Conservation (phyloP, 208 protist species). For the Crithidia acanthocephali region DNA sequence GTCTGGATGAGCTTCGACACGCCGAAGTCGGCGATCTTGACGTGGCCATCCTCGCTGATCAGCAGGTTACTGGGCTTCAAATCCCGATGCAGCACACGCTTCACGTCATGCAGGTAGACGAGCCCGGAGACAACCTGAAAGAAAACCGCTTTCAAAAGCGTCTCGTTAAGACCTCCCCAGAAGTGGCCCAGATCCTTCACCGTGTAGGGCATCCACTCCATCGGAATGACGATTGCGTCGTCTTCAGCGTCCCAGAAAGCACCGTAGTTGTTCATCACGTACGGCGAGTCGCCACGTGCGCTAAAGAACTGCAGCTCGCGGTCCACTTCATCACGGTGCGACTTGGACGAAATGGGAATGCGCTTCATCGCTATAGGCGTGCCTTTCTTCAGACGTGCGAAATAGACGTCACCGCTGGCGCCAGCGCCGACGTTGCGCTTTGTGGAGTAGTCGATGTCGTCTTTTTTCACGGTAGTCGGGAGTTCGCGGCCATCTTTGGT, state of each 20-base stretch:
- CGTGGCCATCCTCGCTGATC: conserved; percentile 89
- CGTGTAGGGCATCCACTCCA: conserved; percentile 93
- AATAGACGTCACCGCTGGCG: conserved; percentile 79
- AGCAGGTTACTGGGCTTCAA: conserved; percentile 98
- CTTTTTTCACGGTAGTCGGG: conserved; percentile 74
- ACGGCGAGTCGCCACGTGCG: conserved; percentile 68
- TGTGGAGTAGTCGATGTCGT: conserved; percentile 73
- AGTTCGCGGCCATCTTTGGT: conserved; percentile 83
- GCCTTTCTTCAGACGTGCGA: conserved; percentile 72
- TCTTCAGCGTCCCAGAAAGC: conserved; percentile 89
- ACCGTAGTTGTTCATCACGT: conserved; percentile 90
- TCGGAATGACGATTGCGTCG: conserved; percentile 84
- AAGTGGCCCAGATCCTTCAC: conserved; percentile 83
- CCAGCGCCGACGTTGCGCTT: conserved; percentile 77
- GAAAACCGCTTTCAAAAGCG: conserved; percentile 79
- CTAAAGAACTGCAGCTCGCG: conserved; percentile 87
- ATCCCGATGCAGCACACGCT: conserved; percentile 95
- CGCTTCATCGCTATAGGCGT: conserved; percentile 82
- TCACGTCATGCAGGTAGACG: conserved; percentile 84
- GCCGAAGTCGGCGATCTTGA: conserved; percentile 95
- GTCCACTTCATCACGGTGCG: conserved; percentile 88
- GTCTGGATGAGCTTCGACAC: conserved; percentile 91
- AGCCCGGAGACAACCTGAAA: conserved; percentile 89
- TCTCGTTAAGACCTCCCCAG: conserved; percentile 84
- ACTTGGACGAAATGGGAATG: conserved; percentile 89